A percentile compares a stretch with the other conserved stretches of the same genome.
These are phyloP conservation scores for Triticum monococcum DNA, from an alignment of 176 grass and related monocot genomes.

Conservation along the genomic window DNA sequence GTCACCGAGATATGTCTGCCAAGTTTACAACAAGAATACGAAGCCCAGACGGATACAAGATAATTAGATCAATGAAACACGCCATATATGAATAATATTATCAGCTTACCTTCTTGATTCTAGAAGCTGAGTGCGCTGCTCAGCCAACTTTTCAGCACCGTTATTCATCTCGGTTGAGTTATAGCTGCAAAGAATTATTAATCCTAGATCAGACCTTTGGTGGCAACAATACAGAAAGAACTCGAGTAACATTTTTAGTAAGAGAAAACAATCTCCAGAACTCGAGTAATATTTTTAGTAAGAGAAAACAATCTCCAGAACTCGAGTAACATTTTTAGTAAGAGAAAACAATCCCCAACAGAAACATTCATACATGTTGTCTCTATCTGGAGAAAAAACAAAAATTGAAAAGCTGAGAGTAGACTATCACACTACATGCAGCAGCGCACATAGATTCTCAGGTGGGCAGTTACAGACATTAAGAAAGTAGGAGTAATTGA, in stretches of 20 bases:
- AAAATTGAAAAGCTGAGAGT: not conserved
- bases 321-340: not conserved
- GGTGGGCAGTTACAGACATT: not conserved
- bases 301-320: not conserved
- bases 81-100: not conserved
- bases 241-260: not conserved
- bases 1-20: not conserved
- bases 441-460: slow-evolving; percentile 5
- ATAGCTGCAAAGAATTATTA: slow-evolving; percentile 50
- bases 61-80: slow-evolving; percentile 2
- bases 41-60: not conserved
- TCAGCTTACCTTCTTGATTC: slow-evolving; percentile 48
- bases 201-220: slow-evolving; percentile 29
- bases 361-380: not conserved
- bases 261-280: not conserved
- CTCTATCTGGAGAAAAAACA: not conserved
- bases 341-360: not conserved
- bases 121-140: slow-evolving; percentile 63
- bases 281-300: not conserved
- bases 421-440: not conserved
- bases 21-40: not conserved
- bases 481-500: slow-evolving; percentile 4
- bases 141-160: slow-evolving; percentile 52
- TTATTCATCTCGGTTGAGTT: slow-evolving; percentile 59
- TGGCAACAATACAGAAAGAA: slow-evolving; percentile 3